Percentiles rank a stretch among this genome's conserved stretches.
Conservation (phyloP, 116 monocot species). For the Iris pallida region DNA sequence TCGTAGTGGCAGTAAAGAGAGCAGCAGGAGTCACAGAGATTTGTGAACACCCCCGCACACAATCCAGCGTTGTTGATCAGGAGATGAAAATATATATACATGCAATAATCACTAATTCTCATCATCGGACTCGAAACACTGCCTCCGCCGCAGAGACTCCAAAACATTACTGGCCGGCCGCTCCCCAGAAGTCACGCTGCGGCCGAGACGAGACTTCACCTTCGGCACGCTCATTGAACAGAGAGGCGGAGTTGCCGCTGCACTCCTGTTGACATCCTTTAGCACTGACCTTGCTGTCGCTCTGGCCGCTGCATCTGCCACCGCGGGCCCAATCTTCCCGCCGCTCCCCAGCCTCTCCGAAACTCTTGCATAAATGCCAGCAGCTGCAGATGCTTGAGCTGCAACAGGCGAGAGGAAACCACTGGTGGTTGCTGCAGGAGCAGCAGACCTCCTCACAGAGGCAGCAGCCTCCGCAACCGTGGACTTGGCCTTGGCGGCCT, state of each 20-base stretch:
- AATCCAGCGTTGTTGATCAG: too few species aligned
- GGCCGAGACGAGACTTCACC: constrained; percentile 15
- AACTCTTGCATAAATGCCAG: constrained; percentile 21
- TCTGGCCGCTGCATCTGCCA: constrained; percentile 40
- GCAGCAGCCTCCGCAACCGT: constrained; percentile 32
- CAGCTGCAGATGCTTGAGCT: too few species aligned
- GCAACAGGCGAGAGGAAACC: neutral
- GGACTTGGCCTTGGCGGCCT: constrained; percentile 51
- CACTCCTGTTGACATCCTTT: constrained; percentile 37
- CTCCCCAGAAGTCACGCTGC: constrained; percentile 7
- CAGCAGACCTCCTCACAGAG: constrained; percentile 13
- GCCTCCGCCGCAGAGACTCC: constrained; percentile 45
- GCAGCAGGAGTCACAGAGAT: too few species aligned
- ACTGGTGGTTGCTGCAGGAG: neutral
- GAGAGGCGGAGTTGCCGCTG: constrained; percentile 33
- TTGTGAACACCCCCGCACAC: too few species aligned
- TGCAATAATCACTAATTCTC: constrained; percentile 12
- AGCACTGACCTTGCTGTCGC: constrained; percentile 51
- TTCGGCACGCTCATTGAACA: constrained; percentile 59
- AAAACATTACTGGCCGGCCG: constrained; percentile 21
- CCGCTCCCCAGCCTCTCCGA: constrained; percentile 31
- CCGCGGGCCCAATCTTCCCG: constrained; percentile 36
- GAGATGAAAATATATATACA: too few species aligned
- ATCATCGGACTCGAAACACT: constrained; percentile 52
- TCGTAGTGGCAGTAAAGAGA: too few species aligned